Percentiles rank a stretch among this genome's conserved stretches.
These are phyloP conservation scores for Naganishia sp. DNA, from an alignment of 1,284 basidiomycete species.

Conservation along the genomic window DNA sequence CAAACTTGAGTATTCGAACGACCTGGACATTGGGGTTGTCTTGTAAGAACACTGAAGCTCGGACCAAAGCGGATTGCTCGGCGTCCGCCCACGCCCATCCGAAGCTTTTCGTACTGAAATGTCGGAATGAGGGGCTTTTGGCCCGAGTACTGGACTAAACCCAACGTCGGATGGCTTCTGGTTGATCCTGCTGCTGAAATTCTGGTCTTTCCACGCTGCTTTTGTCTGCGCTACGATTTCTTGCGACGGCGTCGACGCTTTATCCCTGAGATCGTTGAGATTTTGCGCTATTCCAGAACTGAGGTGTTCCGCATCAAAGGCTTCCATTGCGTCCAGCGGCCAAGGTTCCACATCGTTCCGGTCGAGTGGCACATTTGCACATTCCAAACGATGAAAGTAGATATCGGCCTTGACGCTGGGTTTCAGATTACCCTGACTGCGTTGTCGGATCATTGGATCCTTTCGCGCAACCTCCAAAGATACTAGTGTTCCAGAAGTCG, in stretches of 20 bases:
- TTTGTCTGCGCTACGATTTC: slow-evolving; percentile 13
- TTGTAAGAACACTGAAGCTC: not conserved
- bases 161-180: not conserved
- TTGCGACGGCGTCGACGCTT: slow-evolving; percentile 17
- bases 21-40: not conserved
- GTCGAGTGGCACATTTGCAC: not conserved
- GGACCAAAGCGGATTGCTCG: slow-evolving; percentile 4
- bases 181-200: not conserved
- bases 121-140: not conserved
- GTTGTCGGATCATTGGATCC: slow-evolving; percentile 10
- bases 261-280: not conserved
- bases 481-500: slow-evolving; percentile 2
- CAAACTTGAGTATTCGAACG: not conserved
- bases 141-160: not conserved
- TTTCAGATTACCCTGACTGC: not conserved
- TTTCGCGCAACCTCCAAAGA: slow-evolving; percentile 12
- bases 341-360: not conserved
- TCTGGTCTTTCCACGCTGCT: slow-evolving; percentile 5
- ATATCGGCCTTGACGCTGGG: not conserved
- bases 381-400: no score
- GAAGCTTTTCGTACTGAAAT: no score
- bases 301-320: not conserved
- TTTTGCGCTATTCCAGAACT: not conserved
- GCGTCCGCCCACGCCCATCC: not conserved
- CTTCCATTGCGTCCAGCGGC: slow-evolving; percentile 3